Base-by-base conservation (phyloP, 2,329 filamentous ascomycete species). In the Talaromyces sp. region DNA sequence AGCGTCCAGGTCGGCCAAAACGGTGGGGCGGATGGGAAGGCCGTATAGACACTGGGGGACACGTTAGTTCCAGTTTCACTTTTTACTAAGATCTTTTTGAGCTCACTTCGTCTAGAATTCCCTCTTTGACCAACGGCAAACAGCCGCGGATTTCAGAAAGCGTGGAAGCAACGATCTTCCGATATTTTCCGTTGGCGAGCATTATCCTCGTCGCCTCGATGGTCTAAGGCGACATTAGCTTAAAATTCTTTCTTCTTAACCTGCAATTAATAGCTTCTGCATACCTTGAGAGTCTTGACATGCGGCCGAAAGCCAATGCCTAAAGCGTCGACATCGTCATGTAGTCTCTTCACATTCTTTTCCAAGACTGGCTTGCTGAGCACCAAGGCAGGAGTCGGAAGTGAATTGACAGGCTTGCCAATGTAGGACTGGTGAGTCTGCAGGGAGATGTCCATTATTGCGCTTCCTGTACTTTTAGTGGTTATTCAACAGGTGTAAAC, bases 221-320 rank as follows among this genome's bases (percentile, higher is more conserved):
- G 11, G 65, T 65, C 68, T 65, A 24, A 5, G 3, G 10, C 27
- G 14, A 19, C 41, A 51, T 59, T 29, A 56, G 50, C n/a, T 50
- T n/a, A 26, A 19, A 11, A 14, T 26, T 38, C 19, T 35, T 9
- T 4, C 24, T 14, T 10, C 5, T 9, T 13, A 51, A 19, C 19
- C 52, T n/a, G 11, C 26, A 2, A 13, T 19, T 11, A 27, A 17
- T 31, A n/a, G 24, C 31, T 10, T 51, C 0, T 10, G n/a, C 55
- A 2, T 43, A 76, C 77, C 70, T 80, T 80, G 26, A 79, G 69
- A 0, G 77, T 80, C 64, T 80, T 80, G n/a, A 80, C 73, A 63
- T 80, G 77, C 19, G 77, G 76, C 21, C 77, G 66, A 27, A 80
- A 79, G 3, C 65, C 61, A 29, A 80, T 72, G 0, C 72, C 73